Conservation (phyloP, 129 eudicot genomes). For the Centrapalus pauciflorus region DNA sequence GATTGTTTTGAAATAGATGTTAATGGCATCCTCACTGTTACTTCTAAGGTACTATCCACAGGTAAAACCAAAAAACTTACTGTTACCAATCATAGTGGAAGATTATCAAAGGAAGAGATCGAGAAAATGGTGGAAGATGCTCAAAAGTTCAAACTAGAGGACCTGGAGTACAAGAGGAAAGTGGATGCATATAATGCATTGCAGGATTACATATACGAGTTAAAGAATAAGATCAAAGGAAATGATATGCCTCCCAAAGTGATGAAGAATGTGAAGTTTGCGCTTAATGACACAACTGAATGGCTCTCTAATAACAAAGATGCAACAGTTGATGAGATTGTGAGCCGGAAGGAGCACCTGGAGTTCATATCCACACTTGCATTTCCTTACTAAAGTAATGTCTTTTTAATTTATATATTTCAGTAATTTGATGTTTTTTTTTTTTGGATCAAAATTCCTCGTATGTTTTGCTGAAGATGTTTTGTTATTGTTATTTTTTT, state of each 20-base stretch:
- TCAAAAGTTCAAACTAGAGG: neutral
- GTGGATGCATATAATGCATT: neutral
- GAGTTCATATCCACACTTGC: neutral
- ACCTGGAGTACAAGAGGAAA: slow-evolving; percentile 7
- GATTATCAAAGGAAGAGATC: neutral
- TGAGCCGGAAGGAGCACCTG: neutral
- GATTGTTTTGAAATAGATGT: slow-evolving; percentile 3
- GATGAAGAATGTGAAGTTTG: neutral
- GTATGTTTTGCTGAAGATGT: too few species aligned
- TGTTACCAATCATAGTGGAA: neutral
- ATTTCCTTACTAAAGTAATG: neutral
- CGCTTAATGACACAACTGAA: neutral
- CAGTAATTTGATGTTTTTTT: too few species aligned
- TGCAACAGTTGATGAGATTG: neutral
- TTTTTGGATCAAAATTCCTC: too few species aligned
- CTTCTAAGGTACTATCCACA: neutral
- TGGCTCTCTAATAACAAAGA: neutral
- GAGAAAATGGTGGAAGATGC: slow-evolving; percentile 6
- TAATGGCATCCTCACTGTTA: neutral
- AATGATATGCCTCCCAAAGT: neutral
- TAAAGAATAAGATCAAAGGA: neutral
- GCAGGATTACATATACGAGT: neutral
- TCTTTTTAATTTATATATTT: too few species aligned
- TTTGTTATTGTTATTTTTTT: too few species aligned
- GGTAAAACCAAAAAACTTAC: neutral